These are phyloP conservation scores for Stenocarpella maydis DNA, from an alignment of 2,329 filamentous ascomycete species.

Conservation along the genomic window DNA sequence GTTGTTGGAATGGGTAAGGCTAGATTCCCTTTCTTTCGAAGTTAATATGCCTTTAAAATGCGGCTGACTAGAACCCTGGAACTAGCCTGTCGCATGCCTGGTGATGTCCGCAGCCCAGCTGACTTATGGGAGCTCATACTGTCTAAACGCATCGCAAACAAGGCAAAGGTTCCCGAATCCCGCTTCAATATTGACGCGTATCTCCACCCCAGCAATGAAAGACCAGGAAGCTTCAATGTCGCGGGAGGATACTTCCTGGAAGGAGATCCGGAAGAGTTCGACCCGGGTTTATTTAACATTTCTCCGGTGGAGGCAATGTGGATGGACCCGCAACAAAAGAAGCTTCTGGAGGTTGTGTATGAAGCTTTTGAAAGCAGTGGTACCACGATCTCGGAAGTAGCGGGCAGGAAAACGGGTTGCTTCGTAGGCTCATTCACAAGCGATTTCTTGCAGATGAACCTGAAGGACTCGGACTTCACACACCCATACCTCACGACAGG, in stretches of 20 bases:
- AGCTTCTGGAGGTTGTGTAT: neutral
- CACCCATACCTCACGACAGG: slow-evolving; percentile 44
- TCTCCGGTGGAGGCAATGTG: neutral
- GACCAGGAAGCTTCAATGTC: neutral
- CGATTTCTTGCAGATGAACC: slow-evolving; percentile 41
- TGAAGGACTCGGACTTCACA: slow-evolving; percentile 40
- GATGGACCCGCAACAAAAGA: neutral
- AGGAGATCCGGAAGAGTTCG: neutral
- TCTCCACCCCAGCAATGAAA: neutral
- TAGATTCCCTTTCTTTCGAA: neutral
- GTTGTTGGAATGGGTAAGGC: neutral
- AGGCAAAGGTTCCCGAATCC: neutral
- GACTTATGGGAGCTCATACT: neutral
- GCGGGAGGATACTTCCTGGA: neutral
- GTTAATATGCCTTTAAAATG: neutral
- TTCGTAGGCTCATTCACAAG: neutral
- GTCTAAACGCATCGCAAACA: neutral
- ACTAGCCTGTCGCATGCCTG: neutral
- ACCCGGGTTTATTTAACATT: neutral
- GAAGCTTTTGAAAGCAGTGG: slow-evolving; percentile 34
- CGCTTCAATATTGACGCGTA: neutral
- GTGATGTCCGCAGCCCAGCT: neutral
- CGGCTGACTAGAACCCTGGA: too few relatives aligned
- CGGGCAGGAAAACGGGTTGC: neutral
- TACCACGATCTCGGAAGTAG: slow-evolving; percentile 41